Evolutionary conservation across 306 rosid species (phyloP), one percentile per base, ranked within the genome.

Genomic region (Lathyrus oleraceus): DNA sequence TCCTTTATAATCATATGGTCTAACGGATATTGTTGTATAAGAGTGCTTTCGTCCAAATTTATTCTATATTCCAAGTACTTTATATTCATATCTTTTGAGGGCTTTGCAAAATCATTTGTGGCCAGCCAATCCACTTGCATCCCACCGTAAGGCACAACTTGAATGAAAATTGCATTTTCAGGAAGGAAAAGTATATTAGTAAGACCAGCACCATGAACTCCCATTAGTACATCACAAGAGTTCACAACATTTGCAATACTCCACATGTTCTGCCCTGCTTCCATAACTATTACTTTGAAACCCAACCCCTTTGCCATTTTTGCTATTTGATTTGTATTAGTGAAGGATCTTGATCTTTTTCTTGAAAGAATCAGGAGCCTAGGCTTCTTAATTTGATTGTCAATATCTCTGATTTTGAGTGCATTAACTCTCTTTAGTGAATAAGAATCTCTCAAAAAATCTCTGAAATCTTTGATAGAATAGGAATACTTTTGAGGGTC

Each of bases 201-300:
- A 28, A 92, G 89, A 38, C 98, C 98, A 69, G 96, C 98, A 9
- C 96, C 98, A 69, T 92, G 98, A 77, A 92, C 91, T 63, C 98
- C 98, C 96, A 92, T 56, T 30, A 92, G 54, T 59, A 90, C 96
- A 78, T 92, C 98, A 76, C 96, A 88, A 16, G 98, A 90, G 40
- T 90, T 92, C 78, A 90, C 96, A 14, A 71, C 28, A 27, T 86
- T 52, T 15, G 96, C 83, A 59, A 89, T 81, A 4, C 58, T 81
- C 15, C 82, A 54, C 69, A 87, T 4, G 76, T 71, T 71, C 42
- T 60, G 38, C 10, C 53, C 82, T 23, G 88, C 93, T 56, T 92
- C 98, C 58, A 56, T 67, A 2, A 74, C 59, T 67, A 72, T 68
- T 19, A 88, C 93, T 64, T 82, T 69, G 84, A 76, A 92, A 2